Percentiles rank a stretch among this genome's conserved stretches.
Evolutionary conservation across 1,284 basidiomycete species (phyloP).

Genomic region (Trichosporon asahii): DNA sequence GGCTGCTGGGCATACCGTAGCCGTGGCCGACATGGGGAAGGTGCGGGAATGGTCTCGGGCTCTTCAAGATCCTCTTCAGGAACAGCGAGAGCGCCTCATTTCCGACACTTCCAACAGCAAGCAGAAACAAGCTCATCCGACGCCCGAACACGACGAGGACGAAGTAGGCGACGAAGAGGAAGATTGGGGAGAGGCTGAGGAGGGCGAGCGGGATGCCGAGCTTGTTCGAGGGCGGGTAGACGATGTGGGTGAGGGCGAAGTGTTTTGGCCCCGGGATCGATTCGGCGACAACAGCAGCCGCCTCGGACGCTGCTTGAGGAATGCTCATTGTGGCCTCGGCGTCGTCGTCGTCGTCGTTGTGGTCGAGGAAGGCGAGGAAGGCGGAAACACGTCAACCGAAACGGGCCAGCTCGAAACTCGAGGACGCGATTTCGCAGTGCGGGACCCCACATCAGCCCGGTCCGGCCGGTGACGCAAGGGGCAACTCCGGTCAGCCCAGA

Average conservation of each 20-base stretch:
- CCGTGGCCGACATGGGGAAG: constrained; percentile 37
- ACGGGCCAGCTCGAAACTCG: background rate
- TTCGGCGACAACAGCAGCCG: constrained; percentile 32
- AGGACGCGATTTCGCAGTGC: background rate
- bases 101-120: constrained; percentile 36
- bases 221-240: constrained; percentile 42
- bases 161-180: constrained; percentile 52
- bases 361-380: background rate
- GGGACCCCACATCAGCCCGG: background rate
- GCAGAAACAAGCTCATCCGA: constrained; percentile 39
- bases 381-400: background rate
- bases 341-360: background rate
- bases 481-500: background rate
- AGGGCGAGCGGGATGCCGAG: constrained; percentile 48
- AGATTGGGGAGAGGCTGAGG: constrained; percentile 48
- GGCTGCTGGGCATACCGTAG: constrained; percentile 50
- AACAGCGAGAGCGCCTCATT: constrained; percentile 43
- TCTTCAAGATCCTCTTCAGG: constrained; percentile 36
- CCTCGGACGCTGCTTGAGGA: constrained; percentile 43
- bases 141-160: constrained; percentile 46
- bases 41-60: constrained; percentile 24
- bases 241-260: constrained; percentile 47
- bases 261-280: constrained; percentile 30
- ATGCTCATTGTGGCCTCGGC: constrained; percentile 39
- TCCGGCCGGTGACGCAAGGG: constrained; percentile 4